Evolutionary conservation across 2,329 filamentous ascomycete genomes (phyloP).

Genomic region (Colletotrichum costaricense): DNA sequence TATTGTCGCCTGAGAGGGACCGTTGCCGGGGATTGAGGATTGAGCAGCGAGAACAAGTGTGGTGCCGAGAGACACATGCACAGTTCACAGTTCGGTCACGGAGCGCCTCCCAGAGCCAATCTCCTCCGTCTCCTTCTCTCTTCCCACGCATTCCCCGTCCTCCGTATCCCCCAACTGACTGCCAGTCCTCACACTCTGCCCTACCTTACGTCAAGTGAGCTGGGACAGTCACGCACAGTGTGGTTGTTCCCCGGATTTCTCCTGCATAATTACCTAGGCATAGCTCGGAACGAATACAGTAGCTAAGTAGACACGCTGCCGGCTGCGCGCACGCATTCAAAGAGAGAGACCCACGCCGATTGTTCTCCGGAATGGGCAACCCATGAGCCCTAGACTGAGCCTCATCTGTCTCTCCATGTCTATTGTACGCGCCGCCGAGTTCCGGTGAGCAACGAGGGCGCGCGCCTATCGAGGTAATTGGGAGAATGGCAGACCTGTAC

Average conservation of each 20-base stretch:
- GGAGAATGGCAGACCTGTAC: constrained; percentile 33
- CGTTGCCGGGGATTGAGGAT: not conserved
- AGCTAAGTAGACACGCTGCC: not conserved
- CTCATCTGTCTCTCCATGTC: constrained; percentile 30
- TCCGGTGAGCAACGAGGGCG: constrained; percentile 29
- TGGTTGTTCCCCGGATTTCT: constrained; percentile 6
- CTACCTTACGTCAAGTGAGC: not conserved
- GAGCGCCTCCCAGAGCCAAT: not conserved
- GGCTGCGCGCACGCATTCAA: not conserved
- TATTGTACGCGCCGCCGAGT: constrained; percentile 23
- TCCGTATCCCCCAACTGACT: not conserved
- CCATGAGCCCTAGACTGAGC: constrained; percentile 30
- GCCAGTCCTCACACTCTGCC: not conserved
- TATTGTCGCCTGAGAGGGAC: not conserved
- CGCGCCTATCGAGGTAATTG: constrained; percentile 5
- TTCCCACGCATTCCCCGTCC: not conserved
- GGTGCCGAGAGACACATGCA: not conserved
- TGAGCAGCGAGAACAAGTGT: not conserved
- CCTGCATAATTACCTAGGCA: not conserved
- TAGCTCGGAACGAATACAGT: not conserved
- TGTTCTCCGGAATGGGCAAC: constrained; percentile 32
- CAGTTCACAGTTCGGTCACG: not conserved
- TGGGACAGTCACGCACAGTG: not conserved
- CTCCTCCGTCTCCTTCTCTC: not conserved
- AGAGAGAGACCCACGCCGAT: constrained; percentile 32